phyloP scores from a whole-genome alignment of 2,329 filamentous ascomycete species.

The Thielaviopsis musarum region DNA sequence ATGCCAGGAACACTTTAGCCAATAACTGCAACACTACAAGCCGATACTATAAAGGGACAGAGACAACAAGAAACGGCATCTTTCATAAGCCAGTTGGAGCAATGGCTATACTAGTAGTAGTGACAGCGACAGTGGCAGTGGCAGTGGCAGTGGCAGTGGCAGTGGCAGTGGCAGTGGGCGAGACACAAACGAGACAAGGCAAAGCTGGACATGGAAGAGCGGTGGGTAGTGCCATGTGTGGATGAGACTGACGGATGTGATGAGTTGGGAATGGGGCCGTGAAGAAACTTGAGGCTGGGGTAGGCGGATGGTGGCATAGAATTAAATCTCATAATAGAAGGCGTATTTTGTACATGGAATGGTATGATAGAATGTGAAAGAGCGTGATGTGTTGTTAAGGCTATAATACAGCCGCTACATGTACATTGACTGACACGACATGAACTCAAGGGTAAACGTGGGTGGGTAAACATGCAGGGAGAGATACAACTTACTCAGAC shows the following conservation, averaged over 20 bases:
- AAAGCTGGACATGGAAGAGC: neutral
- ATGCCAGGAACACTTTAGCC: neutral
- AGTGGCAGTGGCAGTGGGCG: neutral
- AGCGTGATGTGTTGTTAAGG: no score
- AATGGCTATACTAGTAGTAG: neutral
- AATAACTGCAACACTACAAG: neutral
- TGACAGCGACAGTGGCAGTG: neutral
- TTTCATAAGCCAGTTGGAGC: neutral
- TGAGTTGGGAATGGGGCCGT: neutral
- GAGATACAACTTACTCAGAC: slow-evolving; percentile 11
- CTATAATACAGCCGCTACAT: neutral
- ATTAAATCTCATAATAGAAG: neutral
- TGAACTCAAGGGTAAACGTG: neutral
- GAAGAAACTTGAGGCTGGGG: neutral
- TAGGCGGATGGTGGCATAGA: neutral
- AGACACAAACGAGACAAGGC: neutral
- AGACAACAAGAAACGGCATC: neutral
- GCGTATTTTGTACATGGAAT: no score
- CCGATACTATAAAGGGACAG: neutral
- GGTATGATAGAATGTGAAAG: no score
- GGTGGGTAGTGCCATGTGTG: neutral
- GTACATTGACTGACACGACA: neutral
- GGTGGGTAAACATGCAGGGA: neutral
- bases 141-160: neutral
- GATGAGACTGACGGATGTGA: neutral